Base-by-base conservation (phyloP, 139 green algal genomes). In the Deuterostichococcus epilithicus region DNA sequence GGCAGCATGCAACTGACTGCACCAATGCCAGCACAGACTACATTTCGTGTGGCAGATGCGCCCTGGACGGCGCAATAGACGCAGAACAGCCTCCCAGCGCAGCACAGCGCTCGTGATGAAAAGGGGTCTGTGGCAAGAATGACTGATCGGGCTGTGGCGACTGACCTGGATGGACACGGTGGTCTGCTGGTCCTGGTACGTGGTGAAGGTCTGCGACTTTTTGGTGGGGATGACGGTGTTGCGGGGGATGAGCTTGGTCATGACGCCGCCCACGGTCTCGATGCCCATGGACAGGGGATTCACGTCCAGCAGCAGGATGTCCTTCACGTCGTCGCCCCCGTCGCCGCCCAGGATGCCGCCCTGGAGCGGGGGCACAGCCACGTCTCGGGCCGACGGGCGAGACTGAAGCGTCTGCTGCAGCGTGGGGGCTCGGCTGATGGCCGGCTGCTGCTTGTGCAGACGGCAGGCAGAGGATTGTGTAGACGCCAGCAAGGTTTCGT, bases 181-280 rank as follows among this genome's bases (percentile, higher is more conserved):
- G 52, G 85, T 89, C 86, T 99, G 96, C 73, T 98, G 85, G 85
- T 99, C 96, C 86, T 97, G 89, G 90, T 98, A 98, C 22, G 96
- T 99, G 80, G 95, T 97, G 92, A 99, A 99, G 35, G 89, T 92
- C 91, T 99, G 94, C 35, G 81, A 91, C 90, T 99, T 99, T 90
- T 99, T 98, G 79, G 96, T 99, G 74, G 96, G 96, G 58, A 97
- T 92, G 32, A 90, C 87, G 47, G 88, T 94, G 90, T 98, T 97
- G 77, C 95, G 86, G 33, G 86, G 83, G 84, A 98, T 98, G 36
- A 98, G 82, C 86, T 95, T 95, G 71, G 94, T 97, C 93, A 97
- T 97, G 35, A 97, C 91, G 65, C 94, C 95, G 47, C 92, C 92
- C 4, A 92, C 87, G 6, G 93, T 97, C 86, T 98, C 94, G 32